Evolutionary conservation across 108 stramenopile genomes (phyloP).

Genomic region (Skeletonema menzelii): DNA sequence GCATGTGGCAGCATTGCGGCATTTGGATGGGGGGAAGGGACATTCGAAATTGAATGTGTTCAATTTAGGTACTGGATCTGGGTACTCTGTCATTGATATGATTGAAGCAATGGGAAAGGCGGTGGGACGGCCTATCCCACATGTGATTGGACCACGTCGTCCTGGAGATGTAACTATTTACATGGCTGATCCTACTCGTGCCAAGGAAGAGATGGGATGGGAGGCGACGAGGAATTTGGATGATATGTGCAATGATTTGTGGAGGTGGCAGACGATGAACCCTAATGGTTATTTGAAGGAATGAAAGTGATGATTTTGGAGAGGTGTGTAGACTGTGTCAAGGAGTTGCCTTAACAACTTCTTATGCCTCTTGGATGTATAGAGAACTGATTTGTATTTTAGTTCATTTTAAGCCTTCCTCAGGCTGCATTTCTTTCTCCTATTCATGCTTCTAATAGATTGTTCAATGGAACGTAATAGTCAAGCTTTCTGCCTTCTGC

Average conservation of each 20-base stretch:
- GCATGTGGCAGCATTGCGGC: slow-evolving; percentile 90
- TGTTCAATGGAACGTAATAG: too few species aligned
- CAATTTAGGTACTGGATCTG: slow-evolving; percentile 97
- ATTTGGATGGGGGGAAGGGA: slow-evolving; percentile 49
- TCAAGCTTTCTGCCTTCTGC: too few species aligned
- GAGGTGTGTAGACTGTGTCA: slow-evolving; percentile 82
- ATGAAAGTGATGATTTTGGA: slow-evolving; percentile 75
- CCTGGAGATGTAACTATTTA: slow-evolving; percentile 96
- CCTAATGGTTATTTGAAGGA: slow-evolving; percentile 84
- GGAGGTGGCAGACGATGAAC: slow-evolving; percentile 97
- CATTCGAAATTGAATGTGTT: slow-evolving; percentile 65
- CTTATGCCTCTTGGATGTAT: too few species aligned
- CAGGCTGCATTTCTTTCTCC: too few species aligned
- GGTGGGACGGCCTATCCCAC: slow-evolving; percentile 86
- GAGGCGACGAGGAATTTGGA: slow-evolving; percentile 86
- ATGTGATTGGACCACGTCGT: slow-evolving; percentile 86
- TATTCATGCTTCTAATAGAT: too few species aligned
- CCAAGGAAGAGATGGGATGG: slow-evolving; percentile 96
- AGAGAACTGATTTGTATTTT: too few species aligned
- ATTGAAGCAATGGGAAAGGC: slow-evolving; percentile 94
- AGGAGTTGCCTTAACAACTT: too few species aligned
- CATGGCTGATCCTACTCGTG: slow-evolving; percentile 92
- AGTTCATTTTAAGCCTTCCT: too few species aligned
- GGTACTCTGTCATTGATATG: slow-evolving; percentile 94
- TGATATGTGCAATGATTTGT: slow-evolving; percentile 95